Evolutionary conservation across 2,329 filamentous ascomycete genomes (phyloP).

Genomic region (Stemphylium lycopersici): DNA sequence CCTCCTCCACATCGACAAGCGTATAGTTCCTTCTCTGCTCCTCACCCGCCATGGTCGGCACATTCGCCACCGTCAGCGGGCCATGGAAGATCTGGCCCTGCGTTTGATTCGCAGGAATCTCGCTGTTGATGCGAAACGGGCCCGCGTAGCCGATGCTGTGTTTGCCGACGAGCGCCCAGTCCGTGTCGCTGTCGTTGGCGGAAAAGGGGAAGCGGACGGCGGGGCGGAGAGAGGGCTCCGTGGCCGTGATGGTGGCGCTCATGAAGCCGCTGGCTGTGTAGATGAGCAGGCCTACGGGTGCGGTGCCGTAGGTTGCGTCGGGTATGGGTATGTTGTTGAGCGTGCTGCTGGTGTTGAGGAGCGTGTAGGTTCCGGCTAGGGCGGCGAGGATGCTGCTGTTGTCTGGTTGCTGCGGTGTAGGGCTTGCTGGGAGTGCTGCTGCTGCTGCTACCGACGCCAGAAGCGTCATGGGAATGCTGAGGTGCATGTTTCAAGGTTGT

Average conservation of each 20-base stretch:
- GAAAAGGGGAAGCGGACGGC: conserved; percentile 32
- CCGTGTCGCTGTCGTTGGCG: conserved; percentile 26
- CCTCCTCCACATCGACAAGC: conserved; percentile 21
- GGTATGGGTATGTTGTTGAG: conserved; percentile 26
- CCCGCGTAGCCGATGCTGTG: conserved; percentile 39
- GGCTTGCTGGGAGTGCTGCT: conserved; percentile 1
- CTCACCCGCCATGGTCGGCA: conserved; percentile 32
- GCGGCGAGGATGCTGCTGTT: conserved; percentile 21
- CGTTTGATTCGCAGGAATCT: conserved; percentile 21
- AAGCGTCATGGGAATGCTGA: not conserved
- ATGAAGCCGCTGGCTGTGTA: conserved; percentile 36
- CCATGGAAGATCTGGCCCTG: conserved; percentile 36
- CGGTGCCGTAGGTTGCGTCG: conserved; percentile 27
- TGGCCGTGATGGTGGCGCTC: conserved; percentile 36
- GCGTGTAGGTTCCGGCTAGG: conserved; percentile 31
- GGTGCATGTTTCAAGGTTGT: not conserved
- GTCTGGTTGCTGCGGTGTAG: no score
- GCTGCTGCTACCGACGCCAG: conserved; percentile 10
- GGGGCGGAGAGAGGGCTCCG: conserved; percentile 27
- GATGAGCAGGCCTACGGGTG: conserved; percentile 34
- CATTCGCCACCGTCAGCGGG: conserved; percentile 32
- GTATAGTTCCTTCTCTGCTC: conserved; percentile 34
- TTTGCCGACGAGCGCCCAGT: conserved; percentile 39
- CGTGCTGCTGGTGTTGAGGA: conserved; percentile 34
- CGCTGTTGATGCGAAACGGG: conserved; percentile 23